A percentile compares a stretch with the other conserved stretches of the same genome.
phyloP scores from a whole-genome alignment of 768 basidiomycete genomes.

The Tylopilus plumbeoviolaceoides region DNA sequence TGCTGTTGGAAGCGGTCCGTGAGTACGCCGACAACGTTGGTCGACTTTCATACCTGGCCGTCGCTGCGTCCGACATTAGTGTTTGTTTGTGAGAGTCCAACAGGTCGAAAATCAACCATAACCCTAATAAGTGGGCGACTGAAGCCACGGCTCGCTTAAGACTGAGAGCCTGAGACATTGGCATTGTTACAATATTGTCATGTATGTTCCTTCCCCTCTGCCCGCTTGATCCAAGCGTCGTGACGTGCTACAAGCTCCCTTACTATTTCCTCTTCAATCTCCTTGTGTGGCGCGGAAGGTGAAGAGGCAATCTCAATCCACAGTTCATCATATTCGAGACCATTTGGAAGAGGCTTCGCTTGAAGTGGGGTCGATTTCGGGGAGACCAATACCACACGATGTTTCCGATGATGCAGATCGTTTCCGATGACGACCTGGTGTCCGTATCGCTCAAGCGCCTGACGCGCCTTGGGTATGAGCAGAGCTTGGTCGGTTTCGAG shows the following conservation, averaged over 20 bases:
- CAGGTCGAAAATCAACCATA: slow-evolving; percentile 8
- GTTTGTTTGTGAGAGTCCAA: slow-evolving; percentile 2
- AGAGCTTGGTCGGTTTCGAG: slow-evolving; percentile 86
- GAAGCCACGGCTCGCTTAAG: background rate
- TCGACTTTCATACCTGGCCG: slow-evolving; percentile 13
- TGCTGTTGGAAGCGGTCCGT: slow-evolving; percentile 2
- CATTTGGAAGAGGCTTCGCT: slow-evolving; percentile 13
- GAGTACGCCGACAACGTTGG: slow-evolving; percentile 1
- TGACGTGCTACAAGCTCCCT: slow-evolving; percentile 72
- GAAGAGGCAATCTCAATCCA: slow-evolving; percentile 61
- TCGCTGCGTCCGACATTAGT: slow-evolving; percentile 10
- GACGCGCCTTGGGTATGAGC: slow-evolving; percentile 86
- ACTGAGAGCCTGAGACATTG: too few relatives aligned
- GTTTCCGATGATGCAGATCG: slow-evolving; percentile 86
- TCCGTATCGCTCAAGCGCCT: slow-evolving; percentile 88
- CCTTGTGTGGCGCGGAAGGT: slow-evolving; percentile 42
- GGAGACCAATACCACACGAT: slow-evolving; percentile 89
- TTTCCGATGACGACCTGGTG: slow-evolving; percentile 98
- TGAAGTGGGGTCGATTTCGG: slow-evolving; percentile 27
- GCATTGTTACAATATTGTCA: background rate
- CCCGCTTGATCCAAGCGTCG: slow-evolving; percentile 53
- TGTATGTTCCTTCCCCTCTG: background rate
- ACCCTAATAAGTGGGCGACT: slow-evolving; percentile 1
- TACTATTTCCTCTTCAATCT: slow-evolving; percentile 94
- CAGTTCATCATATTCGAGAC: slow-evolving; percentile 44